phyloP scores from a whole-genome alignment of 2,329 filamentous ascomycete genomes.

The Colletotrichum lini region DNA sequence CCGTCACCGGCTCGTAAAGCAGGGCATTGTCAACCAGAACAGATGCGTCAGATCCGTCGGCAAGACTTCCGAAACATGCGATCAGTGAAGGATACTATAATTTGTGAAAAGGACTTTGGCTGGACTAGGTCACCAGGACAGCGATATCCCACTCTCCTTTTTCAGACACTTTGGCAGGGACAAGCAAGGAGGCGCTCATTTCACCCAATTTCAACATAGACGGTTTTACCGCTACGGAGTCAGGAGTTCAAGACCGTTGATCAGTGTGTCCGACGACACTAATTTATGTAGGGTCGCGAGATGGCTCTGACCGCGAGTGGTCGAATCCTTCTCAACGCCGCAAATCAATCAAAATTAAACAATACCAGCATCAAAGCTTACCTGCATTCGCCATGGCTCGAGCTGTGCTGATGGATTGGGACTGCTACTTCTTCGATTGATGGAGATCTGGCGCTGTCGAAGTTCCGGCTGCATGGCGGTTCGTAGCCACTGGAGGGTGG shows the following conservation, averaged over 20 bases:
- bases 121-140: conserved; percentile 39
- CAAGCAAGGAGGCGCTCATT: conserved; percentile 34
- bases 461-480: not conserved
- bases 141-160: conserved; percentile 40
- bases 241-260: conserved; percentile 30
- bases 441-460: not conserved
- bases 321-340: conserved; percentile 7
- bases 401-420: not conserved
- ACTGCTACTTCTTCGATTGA: not conserved
- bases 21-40: conserved; percentile 6
- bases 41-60: not conserved
- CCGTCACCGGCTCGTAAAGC: conserved; percentile 63
- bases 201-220: conserved; percentile 34
- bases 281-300: conserved; percentile 13
- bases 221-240: conserved; percentile 35
- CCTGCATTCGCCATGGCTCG: not conserved
- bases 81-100: conserved; percentile 21
- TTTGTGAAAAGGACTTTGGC: conserved; percentile 35
- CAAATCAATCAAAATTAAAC: conserved; percentile 2
- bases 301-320: not conserved
- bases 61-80: conserved; percentile 12
- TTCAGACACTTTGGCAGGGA: conserved; percentile 33
- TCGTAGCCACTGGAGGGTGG: not conserved
- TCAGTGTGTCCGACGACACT: conserved; percentile 9
- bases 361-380: conserved; percentile 12